A percentile compares a stretch with the other conserved stretches of the same genome.
phyloP scores from a whole-genome alignment of 768 basidiomycete species.

The Gloeopeniophorella convolvens region DNA sequence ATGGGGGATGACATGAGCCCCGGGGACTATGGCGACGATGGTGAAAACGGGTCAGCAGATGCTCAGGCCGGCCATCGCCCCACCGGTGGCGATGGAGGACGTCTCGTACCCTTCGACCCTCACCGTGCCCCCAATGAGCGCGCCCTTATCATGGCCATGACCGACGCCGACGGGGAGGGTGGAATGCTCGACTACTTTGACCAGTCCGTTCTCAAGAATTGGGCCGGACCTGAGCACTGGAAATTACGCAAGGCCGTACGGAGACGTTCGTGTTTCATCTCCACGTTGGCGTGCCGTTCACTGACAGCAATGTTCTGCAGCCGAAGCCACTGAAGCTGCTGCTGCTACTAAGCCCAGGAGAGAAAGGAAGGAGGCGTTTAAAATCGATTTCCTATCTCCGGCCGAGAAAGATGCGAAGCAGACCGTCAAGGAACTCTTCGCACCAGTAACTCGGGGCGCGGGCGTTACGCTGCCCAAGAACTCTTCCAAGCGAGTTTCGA shows the following conservation, averaged over 20 bases:
- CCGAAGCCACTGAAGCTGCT: constrained; percentile 45
- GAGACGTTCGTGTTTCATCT: constrained; percentile 46
- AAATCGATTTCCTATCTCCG: constrained; percentile 70
- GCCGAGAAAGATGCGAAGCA: constrained; percentile 54
- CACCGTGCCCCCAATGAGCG: constrained; percentile 66
- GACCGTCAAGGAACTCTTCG: constrained; percentile 67
- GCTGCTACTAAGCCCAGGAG: constrained; percentile 45
- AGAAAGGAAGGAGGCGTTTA: constrained; percentile 76
- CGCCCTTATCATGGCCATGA: constrained; percentile 84
- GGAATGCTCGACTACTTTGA: constrained; percentile 88
- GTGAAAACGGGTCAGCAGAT: constrained; percentile 37
- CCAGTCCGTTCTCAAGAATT: constrained; percentile 79
- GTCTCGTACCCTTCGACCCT: constrained; percentile 80
- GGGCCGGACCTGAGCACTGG: constrained; percentile 99
- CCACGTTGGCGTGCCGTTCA: constrained; percentile 1
- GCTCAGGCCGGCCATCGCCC: constrained; percentile 34
- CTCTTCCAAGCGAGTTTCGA: constrained; percentile 28
- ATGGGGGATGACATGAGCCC: constrained; percentile 25
- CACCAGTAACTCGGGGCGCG: constrained; percentile 62
- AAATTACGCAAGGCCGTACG: constrained; percentile 80
- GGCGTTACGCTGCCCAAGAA: constrained; percentile 54
- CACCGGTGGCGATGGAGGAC: constrained; percentile 44
- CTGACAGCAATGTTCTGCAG: constrained; percentile 25
- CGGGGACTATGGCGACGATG: constrained; percentile 28
- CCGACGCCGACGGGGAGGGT: constrained; percentile 53